Conservation (phyloP, 1,139 yeast species). For the Taphrina wiesneri region DNA sequence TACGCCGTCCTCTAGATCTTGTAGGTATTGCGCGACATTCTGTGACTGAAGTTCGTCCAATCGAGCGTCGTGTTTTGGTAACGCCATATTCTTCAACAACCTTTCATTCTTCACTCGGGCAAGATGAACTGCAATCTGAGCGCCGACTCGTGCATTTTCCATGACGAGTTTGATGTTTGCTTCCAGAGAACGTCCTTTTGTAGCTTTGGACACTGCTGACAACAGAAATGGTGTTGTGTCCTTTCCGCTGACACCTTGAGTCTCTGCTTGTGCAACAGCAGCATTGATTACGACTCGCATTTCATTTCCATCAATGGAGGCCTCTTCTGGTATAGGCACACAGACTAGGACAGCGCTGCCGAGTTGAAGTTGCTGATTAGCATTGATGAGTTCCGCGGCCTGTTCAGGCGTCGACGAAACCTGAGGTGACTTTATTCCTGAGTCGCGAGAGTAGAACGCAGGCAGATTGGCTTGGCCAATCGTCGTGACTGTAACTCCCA, state of each 20-base stretch:
- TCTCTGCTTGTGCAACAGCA: conserved; percentile 62
- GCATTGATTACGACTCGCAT: conserved; percentile 59
- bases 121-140: conserved; percentile 63
- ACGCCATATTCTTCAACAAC: neutral
- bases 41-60: neutral
- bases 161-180: conserved; percentile 75
- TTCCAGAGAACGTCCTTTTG: conserved; percentile 67
- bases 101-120: conserved; percentile 39
- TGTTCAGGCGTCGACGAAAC: neutral
- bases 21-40: neutral
- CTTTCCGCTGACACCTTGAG: conserved; percentile 63
- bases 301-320: conserved; percentile 58
- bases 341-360: conserved; percentile 74
- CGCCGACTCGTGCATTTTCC: conserved; percentile 70
- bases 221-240: conserved; percentile 76
- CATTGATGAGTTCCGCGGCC: conserved; percentile 43
- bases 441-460: conserved; percentile 77
- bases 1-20: conserved; percentile 2
- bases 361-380: conserved; percentile 56
- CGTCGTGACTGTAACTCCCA: conserved; percentile 64
- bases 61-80: neutral
- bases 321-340: conserved; percentile 71
- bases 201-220: conserved; percentile 61
- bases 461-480: conserved; percentile 57
- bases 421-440: conserved; percentile 59